These are phyloP conservation scores for Podila clonocystis DNA, from an alignment of 192 early-diverging fungal genomes.

Conservation along the genomic window DNA sequence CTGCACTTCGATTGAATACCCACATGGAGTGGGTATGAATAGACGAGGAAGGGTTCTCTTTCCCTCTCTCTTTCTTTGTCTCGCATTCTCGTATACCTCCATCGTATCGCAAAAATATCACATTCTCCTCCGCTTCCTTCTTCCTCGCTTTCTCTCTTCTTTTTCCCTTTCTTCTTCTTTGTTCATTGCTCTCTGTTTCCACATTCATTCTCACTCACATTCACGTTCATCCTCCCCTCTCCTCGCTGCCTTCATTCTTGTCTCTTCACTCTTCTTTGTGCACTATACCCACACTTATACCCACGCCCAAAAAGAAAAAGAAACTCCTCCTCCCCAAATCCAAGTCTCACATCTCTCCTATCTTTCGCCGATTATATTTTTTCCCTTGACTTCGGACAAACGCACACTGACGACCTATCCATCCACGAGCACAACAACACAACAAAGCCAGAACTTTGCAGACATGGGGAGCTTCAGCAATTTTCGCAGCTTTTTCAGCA, in stretches of 20 bases:
- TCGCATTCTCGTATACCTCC: not conserved
- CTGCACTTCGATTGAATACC: too few relatives aligned
- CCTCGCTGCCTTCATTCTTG: not conserved
- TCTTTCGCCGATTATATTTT: slow-evolving; percentile 5
- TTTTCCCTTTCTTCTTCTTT: not conserved
- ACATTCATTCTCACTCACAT: not conserved
- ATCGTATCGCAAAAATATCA: not conserved
- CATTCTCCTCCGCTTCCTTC: not conserved
- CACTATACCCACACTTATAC: not conserved
- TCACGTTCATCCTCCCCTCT: not conserved
- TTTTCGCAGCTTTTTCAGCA: slow-evolving; percentile 37
- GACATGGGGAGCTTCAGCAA: slow-evolving; percentile 42
- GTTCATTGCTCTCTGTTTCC: not conserved
- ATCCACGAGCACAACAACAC: not conserved
- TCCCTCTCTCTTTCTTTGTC: too few relatives aligned
- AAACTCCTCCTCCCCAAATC: not conserved
- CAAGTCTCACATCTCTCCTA: slow-evolving; percentile 1
- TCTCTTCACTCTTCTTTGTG: not conserved
- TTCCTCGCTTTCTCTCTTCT: not conserved
- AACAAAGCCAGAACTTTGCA: not conserved
- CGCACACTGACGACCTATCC: not conserved
- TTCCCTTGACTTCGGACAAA: slow-evolving; percentile 4
- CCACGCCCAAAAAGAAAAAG: too few relatives aligned
- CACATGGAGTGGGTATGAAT: not conserved
- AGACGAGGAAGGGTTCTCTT: not conserved